Evolutionary conservation across 2,329 filamentous ascomycete genomes (phyloP).

Genomic region (Talaromyces pinophilus): DNA sequence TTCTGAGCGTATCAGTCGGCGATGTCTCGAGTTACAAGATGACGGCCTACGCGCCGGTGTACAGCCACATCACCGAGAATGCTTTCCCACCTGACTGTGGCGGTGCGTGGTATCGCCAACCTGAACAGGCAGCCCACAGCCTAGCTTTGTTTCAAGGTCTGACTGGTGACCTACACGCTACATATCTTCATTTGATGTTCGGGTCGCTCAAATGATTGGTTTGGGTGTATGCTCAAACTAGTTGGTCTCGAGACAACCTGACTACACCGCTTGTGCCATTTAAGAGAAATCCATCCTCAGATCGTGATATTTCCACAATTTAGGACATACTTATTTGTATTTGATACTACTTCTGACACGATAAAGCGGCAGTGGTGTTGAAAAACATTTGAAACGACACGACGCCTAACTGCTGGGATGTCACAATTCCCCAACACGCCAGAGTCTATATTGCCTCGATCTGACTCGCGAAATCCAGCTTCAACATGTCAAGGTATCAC

Average conservation of each 20-base stretch:
- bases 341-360: too few relatives aligned
- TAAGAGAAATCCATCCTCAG: background rate
- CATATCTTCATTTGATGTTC: background rate
- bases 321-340: background rate
- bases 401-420: conserved; percentile 47
- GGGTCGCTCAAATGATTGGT: conserved; percentile 2
- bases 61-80: conserved; percentile 20
- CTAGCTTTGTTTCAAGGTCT: background rate
- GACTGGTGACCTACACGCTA: background rate
- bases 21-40: conserved; percentile 11
- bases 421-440: conserved; percentile 72
- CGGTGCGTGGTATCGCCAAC: conserved; percentile 15
- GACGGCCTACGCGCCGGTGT: conserved; percentile 14
- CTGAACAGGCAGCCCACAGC: conserved; percentile 13
- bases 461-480: conserved; percentile 79
- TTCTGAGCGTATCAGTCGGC: background rate
- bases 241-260: background rate
- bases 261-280: background rate
- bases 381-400: background rate
- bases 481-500: conserved; percentile 90
- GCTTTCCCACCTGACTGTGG: conserved; percentile 14
- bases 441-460: conserved; percentile 74
- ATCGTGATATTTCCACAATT: background rate
- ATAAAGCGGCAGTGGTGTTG: background rate
- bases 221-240: background rate